A percentile compares a stretch with the other conserved stretches of the same genome.
Evolutionary conservation across 768 basidiomycete species (phyloP).

Genomic region (Aureoboletus auriporus): DNA sequence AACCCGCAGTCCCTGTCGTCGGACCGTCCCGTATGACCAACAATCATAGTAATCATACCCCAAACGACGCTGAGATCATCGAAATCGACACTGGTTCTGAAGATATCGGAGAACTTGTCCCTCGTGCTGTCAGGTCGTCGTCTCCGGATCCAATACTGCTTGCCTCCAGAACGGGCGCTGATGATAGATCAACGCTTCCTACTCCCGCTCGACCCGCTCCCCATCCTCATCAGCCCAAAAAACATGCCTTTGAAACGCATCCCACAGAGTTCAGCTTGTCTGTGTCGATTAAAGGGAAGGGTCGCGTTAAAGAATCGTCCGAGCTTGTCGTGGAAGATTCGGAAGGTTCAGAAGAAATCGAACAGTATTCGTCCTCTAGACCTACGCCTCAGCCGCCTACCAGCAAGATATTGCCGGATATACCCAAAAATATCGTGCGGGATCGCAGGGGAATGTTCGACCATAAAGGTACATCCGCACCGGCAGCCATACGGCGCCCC

Average conservation of each 20-base stretch:
- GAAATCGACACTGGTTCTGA: constrained; percentile 14
- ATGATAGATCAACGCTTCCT: no score
- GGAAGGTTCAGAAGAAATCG: constrained; percentile 23
- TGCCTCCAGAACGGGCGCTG: no score
- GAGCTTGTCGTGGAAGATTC: constrained; percentile 17
- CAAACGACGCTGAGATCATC: constrained; percentile 21
- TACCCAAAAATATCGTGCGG: constrained; percentile 19
- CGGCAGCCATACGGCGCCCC: constrained; percentile 5
- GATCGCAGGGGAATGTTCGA: constrained; percentile 12
- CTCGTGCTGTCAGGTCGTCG: constrained; percentile 8
- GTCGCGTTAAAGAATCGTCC: constrained; percentile 10
- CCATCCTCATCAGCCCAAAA: no score
- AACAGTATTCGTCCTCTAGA: constrained; percentile 12
- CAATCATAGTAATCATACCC: background rate
- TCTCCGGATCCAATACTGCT: constrained; percentile 23
- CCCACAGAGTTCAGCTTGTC: constrained; percentile 8
- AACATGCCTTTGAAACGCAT: constrained; percentile 21
- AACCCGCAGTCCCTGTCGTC: constrained; percentile 21
- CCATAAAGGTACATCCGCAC: background rate
- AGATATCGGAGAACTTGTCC: constrained; percentile 22
- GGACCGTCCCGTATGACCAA: background rate
- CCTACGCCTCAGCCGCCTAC: background rate
- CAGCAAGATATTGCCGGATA: constrained; percentile 3
- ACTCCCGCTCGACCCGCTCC: no score
- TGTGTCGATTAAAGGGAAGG: constrained; percentile 21